A percentile compares a stretch with the other conserved stretches of the same genome.
phyloP scores from a whole-genome alignment of 1,139 yeast species.

The Taphrina populina region DNA sequence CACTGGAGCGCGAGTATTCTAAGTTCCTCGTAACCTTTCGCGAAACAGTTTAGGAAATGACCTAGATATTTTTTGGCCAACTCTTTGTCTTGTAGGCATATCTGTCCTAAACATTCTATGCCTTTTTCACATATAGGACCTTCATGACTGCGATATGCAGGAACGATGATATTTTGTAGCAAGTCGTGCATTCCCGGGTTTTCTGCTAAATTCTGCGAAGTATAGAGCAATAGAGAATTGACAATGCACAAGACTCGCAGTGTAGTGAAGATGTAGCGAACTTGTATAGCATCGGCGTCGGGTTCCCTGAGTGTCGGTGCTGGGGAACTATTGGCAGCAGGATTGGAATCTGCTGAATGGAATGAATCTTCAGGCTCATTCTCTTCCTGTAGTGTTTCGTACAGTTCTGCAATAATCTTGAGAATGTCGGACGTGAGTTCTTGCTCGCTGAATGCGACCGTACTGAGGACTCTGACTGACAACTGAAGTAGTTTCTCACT shows the following conservation, averaged over 20 bases:
- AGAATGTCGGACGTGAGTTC: slow-evolving; percentile 81
- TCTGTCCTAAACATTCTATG: slow-evolving; percentile 72
- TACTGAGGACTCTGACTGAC: slow-evolving; percentile 65
- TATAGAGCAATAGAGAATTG: slow-evolving; percentile 67
- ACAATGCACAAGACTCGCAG: slow-evolving; percentile 69
- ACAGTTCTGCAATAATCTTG: slow-evolving; percentile 81
- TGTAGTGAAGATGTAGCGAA: slow-evolving; percentile 46
- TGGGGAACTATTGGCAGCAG: slow-evolving; percentile 39
- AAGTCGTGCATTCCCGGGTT: slow-evolving; percentile 71
- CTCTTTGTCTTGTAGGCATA: slow-evolving; percentile 65
- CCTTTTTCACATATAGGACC: slow-evolving; percentile 66
- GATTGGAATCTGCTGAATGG: slow-evolving; percentile 56
- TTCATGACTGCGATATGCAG: slow-evolving; percentile 67
- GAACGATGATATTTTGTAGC: slow-evolving; percentile 74
- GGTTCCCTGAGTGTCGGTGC: slow-evolving; percentile 42
- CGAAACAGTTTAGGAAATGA: slow-evolving; percentile 64
- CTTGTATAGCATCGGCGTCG: slow-evolving; percentile 48
- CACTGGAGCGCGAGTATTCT: slow-evolving; percentile 65
- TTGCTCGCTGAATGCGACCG: slow-evolving; percentile 71
- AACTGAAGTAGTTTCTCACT: slow-evolving; percentile 57
- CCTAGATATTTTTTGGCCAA: slow-evolving; percentile 62
- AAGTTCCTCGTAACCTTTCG: slow-evolving; percentile 61
- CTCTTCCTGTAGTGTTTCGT: slow-evolving; percentile 57
- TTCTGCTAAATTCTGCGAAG: slow-evolving; percentile 60
- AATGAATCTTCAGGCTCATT: slow-evolving; percentile 49